These are phyloP conservation scores for Perkinsus marinus DNA, from an alignment of 169 alveolate species.

Conservation along the genomic window DNA sequence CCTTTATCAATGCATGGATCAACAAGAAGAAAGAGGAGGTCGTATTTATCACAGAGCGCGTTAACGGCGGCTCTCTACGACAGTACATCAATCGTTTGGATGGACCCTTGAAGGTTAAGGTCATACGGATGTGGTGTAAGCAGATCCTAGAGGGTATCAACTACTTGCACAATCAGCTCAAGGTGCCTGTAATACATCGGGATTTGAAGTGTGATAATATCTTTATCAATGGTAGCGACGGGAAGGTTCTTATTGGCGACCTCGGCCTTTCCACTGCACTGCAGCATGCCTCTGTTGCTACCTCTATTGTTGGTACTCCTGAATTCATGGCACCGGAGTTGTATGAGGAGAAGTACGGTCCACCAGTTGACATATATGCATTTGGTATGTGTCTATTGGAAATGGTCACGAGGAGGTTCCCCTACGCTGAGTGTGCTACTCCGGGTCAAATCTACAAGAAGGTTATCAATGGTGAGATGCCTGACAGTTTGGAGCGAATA, in stretches of 20 bases:
- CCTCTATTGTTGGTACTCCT: slow-evolving; percentile 66
- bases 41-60: slow-evolving; percentile 72
- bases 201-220: slow-evolving; percentile 80
- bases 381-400: slow-evolving; percentile 77
- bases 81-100: slow-evolving; percentile 49
- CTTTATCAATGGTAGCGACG: slow-evolving; percentile 61
- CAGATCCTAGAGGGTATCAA: slow-evolving; percentile 65
- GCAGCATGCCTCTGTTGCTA: slow-evolving; percentile 16
- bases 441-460: slow-evolving; percentile 57
- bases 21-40: slow-evolving; percentile 55
- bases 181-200: slow-evolving; percentile 70
- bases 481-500: slow-evolving; percentile 8
- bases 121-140: slow-evolving; percentile 64
- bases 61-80: slow-evolving; percentile 73
- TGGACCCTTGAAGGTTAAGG: slow-evolving; percentile 55
- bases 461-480: slow-evolving; percentile 24
- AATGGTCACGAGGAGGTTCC: slow-evolving; percentile 58
- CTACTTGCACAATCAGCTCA: slow-evolving; percentile 60
- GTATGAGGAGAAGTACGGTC: slow-evolving; percentile 72
- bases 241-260: slow-evolving; percentile 73
- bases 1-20: slow-evolving; percentile 66
- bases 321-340: slow-evolving; percentile 84
- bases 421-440: slow-evolving; percentile 66
- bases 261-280: slow-evolving; percentile 22
- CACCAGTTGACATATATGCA: slow-evolving; percentile 75